Evolutionary conservation across 371 early-diverging fungal genomes (phyloP).

Genomic region (Capniomyces stellatus): DNA sequence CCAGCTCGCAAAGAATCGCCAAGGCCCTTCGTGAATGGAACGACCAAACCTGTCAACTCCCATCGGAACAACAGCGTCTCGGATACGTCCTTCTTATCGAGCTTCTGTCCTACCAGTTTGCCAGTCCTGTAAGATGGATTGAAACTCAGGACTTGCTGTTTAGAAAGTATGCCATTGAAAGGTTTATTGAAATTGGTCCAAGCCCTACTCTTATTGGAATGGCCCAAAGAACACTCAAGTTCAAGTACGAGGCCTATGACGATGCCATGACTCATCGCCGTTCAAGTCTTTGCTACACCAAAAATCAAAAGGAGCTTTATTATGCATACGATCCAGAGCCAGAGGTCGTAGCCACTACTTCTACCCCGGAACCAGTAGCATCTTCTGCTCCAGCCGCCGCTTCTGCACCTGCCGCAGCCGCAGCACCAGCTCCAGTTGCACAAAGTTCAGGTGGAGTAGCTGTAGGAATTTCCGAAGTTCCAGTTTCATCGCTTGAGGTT

Average conservation of each 20-base stretch:
- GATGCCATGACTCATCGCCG: constrained; percentile 81
- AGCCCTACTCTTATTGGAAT: constrained; percentile 77
- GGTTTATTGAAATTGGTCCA: constrained; percentile 85
- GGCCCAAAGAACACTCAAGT: constrained; percentile 86
- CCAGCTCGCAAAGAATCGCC: constrained; percentile 48
- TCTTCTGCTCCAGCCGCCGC: constrained; percentile 29
- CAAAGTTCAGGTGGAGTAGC: constrained; percentile 45
- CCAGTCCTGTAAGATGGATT: constrained; percentile 90
- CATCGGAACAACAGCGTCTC: constrained; percentile 66
- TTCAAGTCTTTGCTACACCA: constrained; percentile 67
- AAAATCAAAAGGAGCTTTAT: constrained; percentile 82
- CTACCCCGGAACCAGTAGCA: constrained; percentile 25
- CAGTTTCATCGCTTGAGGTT: constrained; percentile 58
- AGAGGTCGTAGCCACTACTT: constrained; percentile 26
- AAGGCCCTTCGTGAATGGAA: constrained; percentile 73
- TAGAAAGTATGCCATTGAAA: constrained; percentile 56
- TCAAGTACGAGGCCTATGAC: constrained; percentile 91
- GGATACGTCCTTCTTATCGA: constrained; percentile 78
- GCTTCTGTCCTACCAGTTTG: constrained; percentile 85
- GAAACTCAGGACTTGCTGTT: constrained; percentile 91
- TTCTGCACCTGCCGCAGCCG: constrained; percentile 27
- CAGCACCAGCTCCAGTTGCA: constrained; percentile 32
- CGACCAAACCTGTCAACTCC: constrained; percentile 36
- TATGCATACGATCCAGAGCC: constrained; percentile 64
- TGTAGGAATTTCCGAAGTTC: constrained; percentile 45